A percentile compares a stretch with the other conserved stretches of the same genome.
phyloP scores from a whole-genome alignment of 371 early-diverging fungal genomes.

The Apophysomyces elegans region DNA sequence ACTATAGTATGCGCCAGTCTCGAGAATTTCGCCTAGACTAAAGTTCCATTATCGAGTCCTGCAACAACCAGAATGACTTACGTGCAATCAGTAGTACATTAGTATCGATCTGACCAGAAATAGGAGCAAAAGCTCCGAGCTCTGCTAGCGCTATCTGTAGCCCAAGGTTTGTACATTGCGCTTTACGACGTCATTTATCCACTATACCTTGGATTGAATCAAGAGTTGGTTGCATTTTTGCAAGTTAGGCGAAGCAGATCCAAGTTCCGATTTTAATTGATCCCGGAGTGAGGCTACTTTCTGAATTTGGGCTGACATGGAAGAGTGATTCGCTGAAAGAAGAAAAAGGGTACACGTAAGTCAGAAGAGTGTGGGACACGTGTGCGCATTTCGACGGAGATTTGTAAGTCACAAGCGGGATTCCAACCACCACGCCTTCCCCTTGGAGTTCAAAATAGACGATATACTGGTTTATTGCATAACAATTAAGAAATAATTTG shows the following conservation, averaged over 20 bases:
- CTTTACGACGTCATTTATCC: not conserved
- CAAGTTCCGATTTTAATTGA: slow-evolving; percentile 67
- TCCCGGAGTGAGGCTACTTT: slow-evolving; percentile 48
- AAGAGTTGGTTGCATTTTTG: slow-evolving; percentile 73
- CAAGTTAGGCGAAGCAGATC: slow-evolving; percentile 71
- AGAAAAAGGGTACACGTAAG: slow-evolving; percentile 1
- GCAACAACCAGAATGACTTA: slow-evolving; percentile 39
- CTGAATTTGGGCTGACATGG: slow-evolving; percentile 28
- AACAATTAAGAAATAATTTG: no score
- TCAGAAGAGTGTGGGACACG: not conserved
- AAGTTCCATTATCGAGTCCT: not conserved
- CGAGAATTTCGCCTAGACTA: slow-evolving; percentile 82
- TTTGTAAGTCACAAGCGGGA: no score
- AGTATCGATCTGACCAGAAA: slow-evolving; percentile 59
- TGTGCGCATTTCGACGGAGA: no score
- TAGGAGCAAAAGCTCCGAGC: slow-evolving; percentile 72
- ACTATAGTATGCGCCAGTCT: slow-evolving; percentile 89
- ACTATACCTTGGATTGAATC: slow-evolving; percentile 77
- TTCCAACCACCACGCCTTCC: no score
- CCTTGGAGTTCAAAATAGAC: not conserved
- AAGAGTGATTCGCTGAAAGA: not conserved
- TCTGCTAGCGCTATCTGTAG: slow-evolving; percentile 75
- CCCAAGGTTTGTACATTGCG: not conserved
- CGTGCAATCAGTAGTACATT: slow-evolving; percentile 73
- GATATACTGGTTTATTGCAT: no score